Evolutionary conservation across 78 protist genomes (phyloP).

Genomic region (slime mould (Dictyostelium discoideum)): DNA sequence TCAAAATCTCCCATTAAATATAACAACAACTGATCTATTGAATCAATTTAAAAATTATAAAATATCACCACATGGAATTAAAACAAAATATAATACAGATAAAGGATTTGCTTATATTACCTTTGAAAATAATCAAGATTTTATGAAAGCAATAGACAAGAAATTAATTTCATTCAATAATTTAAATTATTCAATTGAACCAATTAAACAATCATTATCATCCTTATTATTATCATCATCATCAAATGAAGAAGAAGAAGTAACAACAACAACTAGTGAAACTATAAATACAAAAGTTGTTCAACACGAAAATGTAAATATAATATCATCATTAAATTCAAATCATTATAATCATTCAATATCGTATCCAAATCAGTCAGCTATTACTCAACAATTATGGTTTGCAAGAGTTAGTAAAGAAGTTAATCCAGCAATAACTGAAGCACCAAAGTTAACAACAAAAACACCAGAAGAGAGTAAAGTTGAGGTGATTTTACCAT

Average conservation of each 20-base stretch:
- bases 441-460: background rate
- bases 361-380: slow-evolving; percentile 38
- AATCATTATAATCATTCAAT: background rate
- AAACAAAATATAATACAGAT: slow-evolving; percentile 26
- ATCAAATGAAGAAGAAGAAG: background rate
- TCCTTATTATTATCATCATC: background rate
- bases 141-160: background rate
- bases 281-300: background rate
- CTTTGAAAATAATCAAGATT: slow-evolving; percentile 18
- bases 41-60: background rate
- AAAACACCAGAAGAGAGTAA: slow-evolving; percentile 47
- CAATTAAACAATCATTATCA: background rate
- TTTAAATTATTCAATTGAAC: background rate
- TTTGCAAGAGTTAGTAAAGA: background rate
- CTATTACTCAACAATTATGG: slow-evolving; percentile 49
- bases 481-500: slow-evolving; percentile 36
- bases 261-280: background rate
- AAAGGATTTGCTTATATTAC: slow-evolving; percentile 40
- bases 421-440: background rate
- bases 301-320: background rate
- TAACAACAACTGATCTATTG: slow-evolving; percentile 17
- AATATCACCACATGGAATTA: slow-evolving; percentile 38
- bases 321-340: background rate
- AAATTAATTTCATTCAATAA: background rate
- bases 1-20: slow-evolving; percentile 2